A percentile compares a stretch with the other conserved stretches of the same genome.
phyloP scores from a whole-genome alignment of 371 early-diverging fungal species.

The Mucor velutinosus region DNA sequence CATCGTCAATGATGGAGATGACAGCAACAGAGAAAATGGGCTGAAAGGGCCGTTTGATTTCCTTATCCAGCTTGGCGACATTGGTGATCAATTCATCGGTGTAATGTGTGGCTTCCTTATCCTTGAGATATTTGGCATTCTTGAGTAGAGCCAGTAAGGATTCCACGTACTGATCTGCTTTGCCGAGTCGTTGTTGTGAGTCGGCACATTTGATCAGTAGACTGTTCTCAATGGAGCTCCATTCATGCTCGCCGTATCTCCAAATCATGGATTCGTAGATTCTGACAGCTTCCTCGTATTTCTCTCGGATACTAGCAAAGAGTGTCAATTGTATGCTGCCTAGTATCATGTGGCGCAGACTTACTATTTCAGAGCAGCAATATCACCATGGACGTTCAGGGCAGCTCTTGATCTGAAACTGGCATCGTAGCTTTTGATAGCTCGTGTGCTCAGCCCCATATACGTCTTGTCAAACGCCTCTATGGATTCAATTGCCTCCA shows the following conservation, averaged over 20 bases:
- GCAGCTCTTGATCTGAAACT: conserved; percentile 66
- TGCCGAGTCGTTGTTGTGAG: conserved; percentile 64
- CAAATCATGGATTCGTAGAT: conserved; percentile 68
- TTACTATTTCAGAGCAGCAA: conserved; percentile 80
- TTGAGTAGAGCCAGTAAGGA: conserved; percentile 61
- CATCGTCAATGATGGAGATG: conserved; percentile 58
- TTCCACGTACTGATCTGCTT: conserved; percentile 60
- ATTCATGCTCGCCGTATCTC: conserved; percentile 68
- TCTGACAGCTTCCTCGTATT: conserved; percentile 69
- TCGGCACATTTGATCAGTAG: conserved; percentile 74
- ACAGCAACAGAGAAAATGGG: conserved; percentile 67
- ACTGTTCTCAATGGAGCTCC: conserved; percentile 72
- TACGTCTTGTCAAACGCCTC: conserved; percentile 78
- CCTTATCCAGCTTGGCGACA: conserved; percentile 52
- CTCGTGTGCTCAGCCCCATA: conserved; percentile 64
- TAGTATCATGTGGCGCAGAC: conserved; percentile 22
- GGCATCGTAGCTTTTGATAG: conserved; percentile 71
- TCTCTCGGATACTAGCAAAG: conserved; percentile 55
- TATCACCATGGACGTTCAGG: conserved; percentile 70
- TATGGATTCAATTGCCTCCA: conserved; percentile 60
- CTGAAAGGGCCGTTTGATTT: conserved; percentile 54
- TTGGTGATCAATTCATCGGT: conserved; percentile 58
- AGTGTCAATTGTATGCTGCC: not conserved
- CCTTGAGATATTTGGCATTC: conserved; percentile 49
- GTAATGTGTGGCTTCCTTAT: conserved; percentile 50